These are phyloP conservation scores for Ganoderma meredithae DNA, from an alignment of 1,284 basidiomycete species.

Conservation along the genomic window DNA sequence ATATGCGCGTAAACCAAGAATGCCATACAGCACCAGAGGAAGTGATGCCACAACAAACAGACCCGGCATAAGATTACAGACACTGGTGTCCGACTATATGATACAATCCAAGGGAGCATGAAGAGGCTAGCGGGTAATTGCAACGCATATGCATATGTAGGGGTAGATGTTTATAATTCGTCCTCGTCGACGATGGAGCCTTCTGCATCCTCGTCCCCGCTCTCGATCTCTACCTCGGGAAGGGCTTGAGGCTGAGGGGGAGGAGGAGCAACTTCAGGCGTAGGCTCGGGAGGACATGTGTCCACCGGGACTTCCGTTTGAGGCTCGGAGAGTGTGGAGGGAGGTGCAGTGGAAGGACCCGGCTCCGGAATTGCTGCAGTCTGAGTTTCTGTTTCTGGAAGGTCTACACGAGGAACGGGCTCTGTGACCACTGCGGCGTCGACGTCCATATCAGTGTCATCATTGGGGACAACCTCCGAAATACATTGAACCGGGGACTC, in stretches of 20 bases:
- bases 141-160: not conserved
- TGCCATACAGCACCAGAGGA: not conserved
- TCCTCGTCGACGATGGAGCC: constrained; percentile 29
- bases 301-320: not conserved
- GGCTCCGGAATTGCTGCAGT: not conserved
- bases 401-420: not conserved
- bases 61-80: not conserved
- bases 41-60: constrained; percentile 3
- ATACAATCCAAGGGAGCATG: not conserved
- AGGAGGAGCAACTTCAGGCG: not conserved
- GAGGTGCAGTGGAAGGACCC: not conserved
- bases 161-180: not conserved
- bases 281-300: not conserved
- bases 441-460: not conserved
- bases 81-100: not conserved
- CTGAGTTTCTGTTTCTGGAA: not conserved
- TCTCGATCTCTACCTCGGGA: constrained; percentile 14
- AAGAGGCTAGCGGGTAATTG: not conserved
- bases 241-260: not conserved
- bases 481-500: not conserved
- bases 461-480: not conserved
- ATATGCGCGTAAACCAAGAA: not conserved
- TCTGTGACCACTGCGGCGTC: not conserved
- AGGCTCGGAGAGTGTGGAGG: not conserved
- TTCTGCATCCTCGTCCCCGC: constrained; percentile 32